Percentiles rank a stretch among this genome's conserved stretches.
phyloP scores from a whole-genome alignment of 768 basidiomycete genomes.

The Podaxis carcinomalis region DNA sequence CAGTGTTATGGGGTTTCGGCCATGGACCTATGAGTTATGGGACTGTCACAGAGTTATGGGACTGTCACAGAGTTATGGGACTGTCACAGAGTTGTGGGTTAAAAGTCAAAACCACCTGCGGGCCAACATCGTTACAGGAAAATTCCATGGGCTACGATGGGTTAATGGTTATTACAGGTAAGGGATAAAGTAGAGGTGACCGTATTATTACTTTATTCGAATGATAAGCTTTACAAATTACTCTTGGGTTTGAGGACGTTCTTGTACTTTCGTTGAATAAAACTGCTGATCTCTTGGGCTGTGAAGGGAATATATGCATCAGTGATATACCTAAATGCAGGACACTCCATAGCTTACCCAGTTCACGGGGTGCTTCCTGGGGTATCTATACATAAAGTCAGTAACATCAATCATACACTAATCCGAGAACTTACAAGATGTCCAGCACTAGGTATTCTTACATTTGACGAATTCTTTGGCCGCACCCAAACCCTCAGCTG shows the following conservation, averaged over 20 bases:
- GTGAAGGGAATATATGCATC: not conserved
- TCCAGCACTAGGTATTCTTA: conserved; percentile 33
- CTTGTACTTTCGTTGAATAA: not conserved
- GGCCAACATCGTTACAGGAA: no score
- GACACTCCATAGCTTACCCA: conserved; percentile 15
- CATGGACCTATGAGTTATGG: no score
- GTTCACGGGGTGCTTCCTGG: conserved; percentile 33
- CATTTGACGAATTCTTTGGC: conserved; percentile 36
- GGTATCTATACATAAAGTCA: conserved; percentile 27
- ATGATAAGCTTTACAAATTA: not conserved
- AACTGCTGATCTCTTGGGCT: conserved; percentile 13
- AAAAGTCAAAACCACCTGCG: no score
- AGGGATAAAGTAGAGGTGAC: not conserved
- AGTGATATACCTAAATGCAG: not conserved
- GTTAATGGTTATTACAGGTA: no score
- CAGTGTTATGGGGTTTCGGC: no score
- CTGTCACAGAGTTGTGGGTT: no score
- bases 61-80: no score
- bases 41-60: no score
- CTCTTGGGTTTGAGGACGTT: not conserved
- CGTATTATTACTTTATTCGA: no score
- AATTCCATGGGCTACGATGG: no score
- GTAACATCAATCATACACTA: not conserved
- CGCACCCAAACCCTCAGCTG: conserved; percentile 40
- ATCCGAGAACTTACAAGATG: conserved; percentile 35